A percentile compares a stretch with the other conserved stretches of the same genome.
phyloP scores from a whole-genome alignment of 768 basidiomycete genomes.

The Termitomyces sp. region DNA sequence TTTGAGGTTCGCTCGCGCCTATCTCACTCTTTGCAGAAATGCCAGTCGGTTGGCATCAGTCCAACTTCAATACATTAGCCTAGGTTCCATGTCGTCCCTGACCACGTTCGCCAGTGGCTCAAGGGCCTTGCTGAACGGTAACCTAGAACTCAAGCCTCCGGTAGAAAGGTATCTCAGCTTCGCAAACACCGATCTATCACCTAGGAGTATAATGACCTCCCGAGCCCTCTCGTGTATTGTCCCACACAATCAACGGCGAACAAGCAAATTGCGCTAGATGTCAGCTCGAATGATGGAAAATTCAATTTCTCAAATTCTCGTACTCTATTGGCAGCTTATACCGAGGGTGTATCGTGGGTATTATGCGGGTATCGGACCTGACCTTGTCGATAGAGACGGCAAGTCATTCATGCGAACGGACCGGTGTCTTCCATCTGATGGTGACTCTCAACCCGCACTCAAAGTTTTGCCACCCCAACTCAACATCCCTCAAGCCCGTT shows the following conservation, averaged over 20 bases:
- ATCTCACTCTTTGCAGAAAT: neutral
- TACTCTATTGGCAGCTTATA: slow-evolving; percentile 12
- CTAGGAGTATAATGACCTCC: slow-evolving; percentile 12
- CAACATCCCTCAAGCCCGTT: neutral
- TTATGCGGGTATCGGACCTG: slow-evolving; percentile 16
- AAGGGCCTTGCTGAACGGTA: slow-evolving; percentile 1
- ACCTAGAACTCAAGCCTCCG: too few species aligned
- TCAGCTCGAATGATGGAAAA: too few species aligned
- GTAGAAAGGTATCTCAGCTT: slow-evolving; percentile 15
- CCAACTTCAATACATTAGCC: neutral
- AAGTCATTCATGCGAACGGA: neutral
- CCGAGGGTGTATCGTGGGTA: slow-evolving; percentile 17
- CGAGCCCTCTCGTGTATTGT: slow-evolving; percentile 11
- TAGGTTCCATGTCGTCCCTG: neutral
- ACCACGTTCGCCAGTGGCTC: slow-evolving; percentile 15
- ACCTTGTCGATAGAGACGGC: slow-evolving; percentile 13
- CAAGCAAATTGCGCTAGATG: slow-evolving; percentile 13
- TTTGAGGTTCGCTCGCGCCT: neutral
- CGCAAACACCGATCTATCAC: slow-evolving; percentile 16
- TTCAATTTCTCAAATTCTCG: slow-evolving; percentile 2
- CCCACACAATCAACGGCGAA: neutral
- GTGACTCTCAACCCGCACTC: slow-evolving; percentile 20
- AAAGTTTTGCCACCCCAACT: slow-evolving; percentile 16
- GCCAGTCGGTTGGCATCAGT: neutral
- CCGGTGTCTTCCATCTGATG: slow-evolving; percentile 6